Conservation (phyloP, 83 land plant genomes). For the Thuja plicata region DNA sequence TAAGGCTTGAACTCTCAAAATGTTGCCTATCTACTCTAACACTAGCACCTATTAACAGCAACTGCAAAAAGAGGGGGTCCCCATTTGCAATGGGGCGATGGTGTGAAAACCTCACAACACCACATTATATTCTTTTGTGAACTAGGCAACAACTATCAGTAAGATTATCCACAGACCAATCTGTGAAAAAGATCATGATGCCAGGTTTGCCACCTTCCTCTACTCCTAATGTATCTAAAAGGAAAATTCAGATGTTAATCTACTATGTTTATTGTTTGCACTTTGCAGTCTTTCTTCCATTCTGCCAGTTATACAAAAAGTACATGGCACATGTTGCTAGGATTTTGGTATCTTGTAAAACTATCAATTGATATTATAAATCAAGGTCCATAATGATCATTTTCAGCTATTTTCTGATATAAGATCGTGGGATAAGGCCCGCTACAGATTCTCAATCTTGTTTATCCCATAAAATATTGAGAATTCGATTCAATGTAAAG, state of each 20-base stretch:
- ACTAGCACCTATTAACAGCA: too few relatives aligned
- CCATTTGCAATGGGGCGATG: too few relatives aligned
- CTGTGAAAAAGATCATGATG: not conserved
- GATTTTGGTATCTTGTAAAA: not conserved
- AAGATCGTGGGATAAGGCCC: not conserved
- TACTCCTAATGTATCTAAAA: not conserved
- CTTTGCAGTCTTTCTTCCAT: not conserved
- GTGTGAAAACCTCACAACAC: too few relatives aligned
- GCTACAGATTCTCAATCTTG: not conserved
- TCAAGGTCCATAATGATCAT: not conserved
- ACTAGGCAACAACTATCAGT: not conserved
- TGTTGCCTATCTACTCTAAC: too few relatives aligned
- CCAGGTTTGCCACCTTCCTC: not conserved
- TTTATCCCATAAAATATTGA: not conserved
- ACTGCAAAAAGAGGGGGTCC: too few relatives aligned
- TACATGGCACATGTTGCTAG: not conserved
- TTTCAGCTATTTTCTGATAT: not conserved
- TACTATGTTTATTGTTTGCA: not conserved
- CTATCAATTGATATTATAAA: not conserved
- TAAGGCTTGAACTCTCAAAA: too few relatives aligned
- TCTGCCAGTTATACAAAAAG: not conserved
- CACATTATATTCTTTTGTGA: not conserved
- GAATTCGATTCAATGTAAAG: not conserved
- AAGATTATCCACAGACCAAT: not conserved
- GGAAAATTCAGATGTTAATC: not conserved